Percentiles rank a stretch among this genome's conserved stretches.
Conservation (phyloP, 1,284 basidiomycete genomes). For the Ganoderma resinaceum region DNA sequence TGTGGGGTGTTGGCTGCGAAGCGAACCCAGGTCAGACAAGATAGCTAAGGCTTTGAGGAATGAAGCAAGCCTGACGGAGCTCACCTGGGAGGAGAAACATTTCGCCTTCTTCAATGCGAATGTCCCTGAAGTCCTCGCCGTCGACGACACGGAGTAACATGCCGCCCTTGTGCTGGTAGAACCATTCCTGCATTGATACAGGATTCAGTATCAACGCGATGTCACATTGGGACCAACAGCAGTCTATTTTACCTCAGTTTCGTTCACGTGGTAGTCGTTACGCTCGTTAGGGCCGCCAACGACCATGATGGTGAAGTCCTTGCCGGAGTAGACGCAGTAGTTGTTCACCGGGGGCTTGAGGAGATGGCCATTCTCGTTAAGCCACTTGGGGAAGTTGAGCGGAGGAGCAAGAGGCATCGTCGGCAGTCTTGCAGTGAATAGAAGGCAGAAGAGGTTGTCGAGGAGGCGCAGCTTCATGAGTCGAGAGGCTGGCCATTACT, state of each 20-base stretch:
- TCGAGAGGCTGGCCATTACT: conserved; percentile 16
- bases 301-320: conserved; percentile 90
- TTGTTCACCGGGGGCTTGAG: conserved; percentile 93
- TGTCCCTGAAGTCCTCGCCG: conserved; percentile 86
- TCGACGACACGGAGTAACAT: conserved; percentile 93
- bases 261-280: conserved; percentile 92
- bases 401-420: conserved; percentile 71
- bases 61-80: conserved; percentile 27
- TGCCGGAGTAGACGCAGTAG: conserved; percentile 85
- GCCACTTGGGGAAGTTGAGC: conserved; percentile 88
- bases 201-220: background rate
- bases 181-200: conserved; percentile 77
- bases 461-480: background rate
- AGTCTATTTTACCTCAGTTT: conserved; percentile 73
- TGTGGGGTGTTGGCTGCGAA: conserved; percentile 89
- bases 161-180: conserved; percentile 92
- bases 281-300: conserved; percentile 93
- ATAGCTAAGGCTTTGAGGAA: no score
- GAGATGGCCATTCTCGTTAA: conserved; percentile 78
- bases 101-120: conserved; percentile 91
- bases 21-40: background rate
- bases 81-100: conserved; percentile 94
- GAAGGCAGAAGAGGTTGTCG: background rate
- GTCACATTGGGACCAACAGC: background rate
- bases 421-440: background rate